Evolutionary conservation across 2,329 filamentous ascomycete genomes (phyloP).

Genomic region (Colletotrichum somersetense): DNA sequence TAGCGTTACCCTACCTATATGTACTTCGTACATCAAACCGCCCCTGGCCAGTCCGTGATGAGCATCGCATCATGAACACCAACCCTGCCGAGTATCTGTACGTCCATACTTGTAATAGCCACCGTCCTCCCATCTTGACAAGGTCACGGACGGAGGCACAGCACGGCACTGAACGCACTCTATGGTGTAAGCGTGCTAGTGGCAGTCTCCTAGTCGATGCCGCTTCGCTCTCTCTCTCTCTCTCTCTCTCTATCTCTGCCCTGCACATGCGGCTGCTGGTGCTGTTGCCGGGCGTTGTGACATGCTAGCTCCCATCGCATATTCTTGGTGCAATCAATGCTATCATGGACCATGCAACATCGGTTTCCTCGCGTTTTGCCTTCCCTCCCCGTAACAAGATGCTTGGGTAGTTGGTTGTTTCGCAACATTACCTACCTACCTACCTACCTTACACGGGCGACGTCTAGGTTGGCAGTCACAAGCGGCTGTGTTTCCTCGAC

Average conservation of each 20-base stretch:
- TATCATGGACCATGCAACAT: conserved; percentile 23
- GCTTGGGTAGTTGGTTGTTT: no score
- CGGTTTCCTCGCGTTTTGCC: conserved; percentile 23
- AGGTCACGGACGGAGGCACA: conserved; percentile 1
- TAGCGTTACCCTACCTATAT: no score
- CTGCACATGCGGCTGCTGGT: conserved; percentile 22
- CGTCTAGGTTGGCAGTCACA: conserved; percentile 8
- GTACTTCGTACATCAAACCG: no score
- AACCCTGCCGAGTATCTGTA: conserved; percentile 2
- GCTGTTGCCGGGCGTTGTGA: conserved; percentile 20
- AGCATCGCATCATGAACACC: conserved; percentile 25
- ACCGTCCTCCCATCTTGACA: not conserved
- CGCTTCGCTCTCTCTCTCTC: conserved; percentile 1
- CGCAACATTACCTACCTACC: not conserved
- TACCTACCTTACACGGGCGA: not conserved
- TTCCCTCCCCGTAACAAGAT: not conserved
- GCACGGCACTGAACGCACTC: conserved; percentile 7
- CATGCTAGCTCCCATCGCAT: conserved; percentile 26
- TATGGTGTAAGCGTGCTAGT: not conserved
- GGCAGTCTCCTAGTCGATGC: not conserved
- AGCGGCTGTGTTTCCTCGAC: conserved; percentile 18
- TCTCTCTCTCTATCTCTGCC: not conserved
- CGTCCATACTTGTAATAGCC: not conserved
- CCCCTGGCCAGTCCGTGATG: conserved; percentile 2
- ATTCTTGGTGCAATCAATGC: conserved; percentile 32